Evolutionary conservation across 2,329 filamentous ascomycete genomes (phyloP), one percentile per base, ranked within the genome.

Genomic region (Beauveria bassiana): DNA sequence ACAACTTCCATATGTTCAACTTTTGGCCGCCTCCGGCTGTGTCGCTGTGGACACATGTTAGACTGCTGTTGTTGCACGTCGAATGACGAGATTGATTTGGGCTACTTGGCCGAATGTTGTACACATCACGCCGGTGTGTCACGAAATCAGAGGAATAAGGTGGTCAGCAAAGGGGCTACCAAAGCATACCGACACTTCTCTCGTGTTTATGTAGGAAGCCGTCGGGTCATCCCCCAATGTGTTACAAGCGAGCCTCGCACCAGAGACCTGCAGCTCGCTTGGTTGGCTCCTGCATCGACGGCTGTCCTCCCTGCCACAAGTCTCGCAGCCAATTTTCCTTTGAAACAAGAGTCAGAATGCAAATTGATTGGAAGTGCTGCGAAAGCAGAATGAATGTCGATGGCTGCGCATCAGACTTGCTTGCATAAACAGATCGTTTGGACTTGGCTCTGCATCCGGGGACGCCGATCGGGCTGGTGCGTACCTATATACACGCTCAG

Each of bases 241-340:
- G 18, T 43, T 18, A 45, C 34, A 59, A 61, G 50, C 59, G 59
- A 62, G 55, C 20, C 61, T 62, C 50, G 61, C 59, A 62, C 61
- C 22, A 38, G 31, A 50, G 43, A 59, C 61, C 50, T 55, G 22
- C 45, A 14, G 28, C 18, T 43, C 55, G 61, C 54, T 40, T 49
- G 47, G 38, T 51, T n/a, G 20, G 61, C 54, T 54, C 55, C 51
- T 53, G 31, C 31, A 40, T 42, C 26, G 16, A 47, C 28, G 7
- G 53, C 9, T 54, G 55, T 18, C 24, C 18, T 28, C 24, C 18
- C 28, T 52, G 10, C 43, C 49, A 42, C 26, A 47, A 14, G 14
- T 3, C 10, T 46, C 49, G 20, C n/a, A 45, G 38, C 57, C 52
- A 60, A 47, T 40, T 46, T 28, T 22, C 31, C 20, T 26, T 18